phyloP scores from a whole-genome alignment of 306 rosid genomes.

The Gastrolobium villosum region DNA sequence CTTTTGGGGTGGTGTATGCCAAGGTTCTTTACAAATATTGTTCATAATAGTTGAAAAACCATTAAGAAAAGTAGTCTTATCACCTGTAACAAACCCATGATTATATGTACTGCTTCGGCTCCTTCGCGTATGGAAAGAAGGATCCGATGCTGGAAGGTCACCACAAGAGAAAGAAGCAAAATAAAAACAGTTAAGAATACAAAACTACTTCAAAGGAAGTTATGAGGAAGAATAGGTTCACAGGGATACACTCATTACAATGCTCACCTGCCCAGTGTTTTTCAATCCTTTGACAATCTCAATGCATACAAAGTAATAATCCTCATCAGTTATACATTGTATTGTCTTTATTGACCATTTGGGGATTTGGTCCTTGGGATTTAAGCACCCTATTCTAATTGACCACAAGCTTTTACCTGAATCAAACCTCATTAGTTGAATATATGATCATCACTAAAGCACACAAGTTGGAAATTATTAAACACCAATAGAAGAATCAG shows the following conservation, averaged over 20 bases:
- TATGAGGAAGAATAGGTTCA: background rate
- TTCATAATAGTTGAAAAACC: conserved; percentile 3
- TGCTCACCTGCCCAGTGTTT: conserved; percentile 62
- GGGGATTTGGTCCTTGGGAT: conserved; percentile 66
- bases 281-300: conserved; percentile 59
- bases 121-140: conserved; percentile 88
- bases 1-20: too few relatives aligned
- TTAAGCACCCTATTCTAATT: conserved; percentile 84
- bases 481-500: conserved; percentile 27
- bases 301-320: conserved; percentile 72
- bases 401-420: conserved; percentile 76
- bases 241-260: conserved; percentile 17
- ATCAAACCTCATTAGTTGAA: conserved; percentile 44
- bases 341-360: conserved; percentile 74
- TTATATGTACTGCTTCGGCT: conserved; percentile 60
- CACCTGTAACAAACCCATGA: conserved; percentile 87
- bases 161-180: conserved; percentile 28
- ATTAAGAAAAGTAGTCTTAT: background rate
- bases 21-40: too few relatives aligned
- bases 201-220: conserved; percentile 12
- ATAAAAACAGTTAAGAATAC: conserved; percentile 36
- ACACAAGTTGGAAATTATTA: conserved; percentile 22
- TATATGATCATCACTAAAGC: conserved; percentile 19
- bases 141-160: conserved; percentile 60
- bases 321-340: conserved; percentile 60